Conservation (phyloP, 2,329 filamentous ascomycete species). For the Botrytis sinoallii region DNA sequence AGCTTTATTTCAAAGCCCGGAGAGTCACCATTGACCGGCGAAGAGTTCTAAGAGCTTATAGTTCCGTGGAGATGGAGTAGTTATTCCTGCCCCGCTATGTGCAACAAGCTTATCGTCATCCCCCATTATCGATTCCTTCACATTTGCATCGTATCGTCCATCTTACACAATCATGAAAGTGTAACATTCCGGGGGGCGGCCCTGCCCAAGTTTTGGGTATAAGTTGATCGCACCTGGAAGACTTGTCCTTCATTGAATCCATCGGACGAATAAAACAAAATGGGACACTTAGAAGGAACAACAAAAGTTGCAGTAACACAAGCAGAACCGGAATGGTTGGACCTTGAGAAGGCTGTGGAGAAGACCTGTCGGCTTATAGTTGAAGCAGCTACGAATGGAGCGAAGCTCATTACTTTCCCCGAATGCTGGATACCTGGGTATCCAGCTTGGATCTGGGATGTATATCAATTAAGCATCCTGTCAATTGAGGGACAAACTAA, state of each 20-base stretch:
- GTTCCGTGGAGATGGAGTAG: not conserved
- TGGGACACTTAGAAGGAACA: not conserved
- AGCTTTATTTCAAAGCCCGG: not conserved
- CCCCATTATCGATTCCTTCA: not conserved
- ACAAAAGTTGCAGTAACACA: constrained; percentile 48
- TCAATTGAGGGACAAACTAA: not conserved
- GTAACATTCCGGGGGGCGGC: too few relatives aligned
- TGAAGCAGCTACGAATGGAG: constrained; percentile 51
- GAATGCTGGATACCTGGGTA: constrained; percentile 45
- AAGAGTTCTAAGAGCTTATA: not conserved
- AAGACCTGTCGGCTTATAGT: constrained; percentile 57
- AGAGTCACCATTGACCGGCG: too few relatives aligned
- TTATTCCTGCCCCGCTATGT: not conserved
- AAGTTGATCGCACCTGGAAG: not conserved
- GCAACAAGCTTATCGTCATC: not conserved
- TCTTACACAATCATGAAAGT: too few relatives aligned
- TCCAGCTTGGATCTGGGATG: constrained; percentile 9
- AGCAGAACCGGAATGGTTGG: constrained; percentile 57
- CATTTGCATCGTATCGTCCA: not conserved
- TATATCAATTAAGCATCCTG: not conserved
- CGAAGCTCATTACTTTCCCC: constrained; percentile 53
- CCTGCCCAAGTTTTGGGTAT: not conserved
- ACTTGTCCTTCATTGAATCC: not conserved
- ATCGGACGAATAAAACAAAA: not conserved
- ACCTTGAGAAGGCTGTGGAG: constrained; percentile 50